These are phyloP conservation scores for Collybia sordida DNA, from an alignment of 768 basidiomycete species.

Conservation along the genomic window DNA sequence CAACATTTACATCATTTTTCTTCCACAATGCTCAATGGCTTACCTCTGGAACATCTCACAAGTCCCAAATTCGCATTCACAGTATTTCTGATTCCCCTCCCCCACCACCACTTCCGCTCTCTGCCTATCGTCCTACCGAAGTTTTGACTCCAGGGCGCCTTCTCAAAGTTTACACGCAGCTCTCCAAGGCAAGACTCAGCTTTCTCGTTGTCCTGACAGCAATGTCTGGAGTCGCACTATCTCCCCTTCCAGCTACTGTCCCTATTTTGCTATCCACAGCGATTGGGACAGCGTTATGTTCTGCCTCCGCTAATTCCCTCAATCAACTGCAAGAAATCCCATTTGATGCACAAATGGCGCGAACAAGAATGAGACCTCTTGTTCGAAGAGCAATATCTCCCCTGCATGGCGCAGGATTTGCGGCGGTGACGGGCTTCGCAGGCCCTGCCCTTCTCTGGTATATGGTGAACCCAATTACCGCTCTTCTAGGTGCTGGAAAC, in stretches of 20 bases:
- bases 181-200: constrained; percentile 85
- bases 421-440: constrained; percentile 67
- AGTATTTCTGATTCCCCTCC: constrained; percentile 5
- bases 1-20: constrained; percentile 57
- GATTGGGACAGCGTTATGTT: constrained; percentile 85
- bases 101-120: constrained; percentile 15
- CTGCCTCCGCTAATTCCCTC: constrained; percentile 90
- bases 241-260: constrained; percentile 81
- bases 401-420: constrained; percentile 82
- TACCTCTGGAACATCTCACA: not conserved
- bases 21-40: constrained; percentile 62
- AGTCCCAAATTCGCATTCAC: not conserved
- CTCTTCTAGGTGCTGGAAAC: constrained; percentile 78
- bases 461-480: constrained; percentile 86
- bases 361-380: constrained; percentile 86
- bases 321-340: constrained; percentile 96
- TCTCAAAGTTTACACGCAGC: constrained; percentile 69
- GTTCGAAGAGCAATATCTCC: constrained; percentile 84
- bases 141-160: constrained; percentile 51
- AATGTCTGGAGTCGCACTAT: constrained; percentile 91
- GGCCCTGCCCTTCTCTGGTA: constrained; percentile 79
- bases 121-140: constrained; percentile 35
- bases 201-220: constrained; percentile 84
- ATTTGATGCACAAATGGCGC: constrained; percentile 94
- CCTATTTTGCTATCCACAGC: constrained; percentile 87